Evolutionary conservation across 108 stramenopile genomes (phyloP).

Genomic region (Tribonema minus): DNA sequence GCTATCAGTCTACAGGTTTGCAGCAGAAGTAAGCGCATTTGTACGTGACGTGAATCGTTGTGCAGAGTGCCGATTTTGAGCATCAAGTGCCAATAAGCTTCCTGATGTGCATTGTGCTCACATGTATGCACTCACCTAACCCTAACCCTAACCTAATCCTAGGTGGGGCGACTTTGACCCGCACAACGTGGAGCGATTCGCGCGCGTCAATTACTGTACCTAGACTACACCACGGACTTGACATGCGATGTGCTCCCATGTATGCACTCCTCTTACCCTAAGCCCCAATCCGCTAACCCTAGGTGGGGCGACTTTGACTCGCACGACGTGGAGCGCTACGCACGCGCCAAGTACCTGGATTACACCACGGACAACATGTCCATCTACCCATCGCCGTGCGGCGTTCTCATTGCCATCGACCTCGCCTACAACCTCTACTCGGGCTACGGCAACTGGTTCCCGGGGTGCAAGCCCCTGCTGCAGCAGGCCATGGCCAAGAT

Average conservation of each 20-base stretch:
- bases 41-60: too few relatives aligned
- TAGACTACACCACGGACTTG: constrained; percentile 99
- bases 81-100: too few relatives aligned
- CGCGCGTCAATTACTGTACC: constrained; percentile 93
- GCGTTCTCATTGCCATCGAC: constrained; percentile 88
- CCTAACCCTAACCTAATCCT: too few relatives aligned
- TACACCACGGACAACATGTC: constrained; percentile 99
- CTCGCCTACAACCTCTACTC: constrained; percentile 96
- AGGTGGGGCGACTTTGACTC: constrained; percentile 99
- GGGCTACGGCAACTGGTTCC: constrained; percentile 94
- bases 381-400: constrained; percentile 97
- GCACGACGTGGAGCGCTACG: constrained; percentile 96
- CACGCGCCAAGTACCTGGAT: constrained; percentile 95
- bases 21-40: too few relatives aligned
- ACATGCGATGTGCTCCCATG: too few relatives aligned
- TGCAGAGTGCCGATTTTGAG: too few relatives aligned
- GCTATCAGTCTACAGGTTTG: too few relatives aligned
- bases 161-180: constrained; percentile 99
- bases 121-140: too few relatives aligned
- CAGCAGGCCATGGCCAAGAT: constrained; percentile 99
- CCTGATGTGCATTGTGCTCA: too few relatives aligned
- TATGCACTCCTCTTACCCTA: too few relatives aligned
- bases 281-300: too few relatives aligned
- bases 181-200: constrained; percentile 97
- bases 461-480: constrained; percentile 92